Base-by-base conservation (phyloP, 2,329 filamentous ascomycete species). In the Tolypocladium cylindrosporum region DNA sequence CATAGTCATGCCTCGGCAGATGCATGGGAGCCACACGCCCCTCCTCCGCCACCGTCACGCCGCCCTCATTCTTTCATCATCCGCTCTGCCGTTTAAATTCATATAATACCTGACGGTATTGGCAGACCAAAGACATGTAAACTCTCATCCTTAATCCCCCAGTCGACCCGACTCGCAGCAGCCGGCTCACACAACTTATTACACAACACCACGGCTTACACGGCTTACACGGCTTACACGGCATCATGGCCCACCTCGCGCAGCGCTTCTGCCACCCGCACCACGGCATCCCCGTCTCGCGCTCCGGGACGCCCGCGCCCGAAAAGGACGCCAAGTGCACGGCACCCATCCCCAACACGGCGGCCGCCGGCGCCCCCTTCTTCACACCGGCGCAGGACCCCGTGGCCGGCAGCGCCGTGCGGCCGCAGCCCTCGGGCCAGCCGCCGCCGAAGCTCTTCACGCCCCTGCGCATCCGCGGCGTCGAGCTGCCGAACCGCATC, bases 371-470 rank as follows among this genome's bases (percentile, higher is more conserved):
- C 2, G 63, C 77, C 55, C 74, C 78, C 34, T 81, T 75, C 65
- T 81, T 74, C 67, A 79, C 77, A 0, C 77, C 79, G 1, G 73
- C 68, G 14, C 79, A 81, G 62, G 62, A 67, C 6, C 76, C 77
- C 4, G 71, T 75, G 0, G 64, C 75, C 0, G 79, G 79, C 3
- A 75, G 75, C 6, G 76, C 77, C 1, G 61, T 71, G 10, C 60
- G 68, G 19, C 72, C 74, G 31, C 78, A 81, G 57, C 68, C 79
- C 58, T 74, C 77, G 63, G 75, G 76, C 57, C 72, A 74, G 41
- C 70, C 77, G 13, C 76, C 84, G 8, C 78, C 80, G 1, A 82
- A 80, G 59, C 70, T 79, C 27, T 79, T 79, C 66, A 73, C 69
- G 0, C 78, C 79, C 0, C 64, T 81, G 34, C 75, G 69, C 53